phyloP scores from a whole-genome alignment of 2,329 filamentous ascomycete species.

The Colletotrichum sansevieriae region DNA sequence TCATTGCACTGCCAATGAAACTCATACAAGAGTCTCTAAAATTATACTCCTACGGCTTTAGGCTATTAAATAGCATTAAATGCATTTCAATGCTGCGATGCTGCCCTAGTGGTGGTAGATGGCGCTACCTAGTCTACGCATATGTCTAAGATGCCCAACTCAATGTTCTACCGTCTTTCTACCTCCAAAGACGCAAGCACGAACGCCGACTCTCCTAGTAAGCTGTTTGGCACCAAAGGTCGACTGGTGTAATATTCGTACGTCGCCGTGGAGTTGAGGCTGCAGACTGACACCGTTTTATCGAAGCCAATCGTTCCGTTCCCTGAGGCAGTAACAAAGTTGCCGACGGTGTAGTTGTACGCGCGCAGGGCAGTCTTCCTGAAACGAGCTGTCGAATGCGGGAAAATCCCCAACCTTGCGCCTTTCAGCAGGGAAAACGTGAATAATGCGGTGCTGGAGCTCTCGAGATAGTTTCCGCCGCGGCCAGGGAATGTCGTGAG shows the following conservation, averaged over 20 bases:
- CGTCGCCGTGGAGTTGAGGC: slow-evolving; percentile 56
- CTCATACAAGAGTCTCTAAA: no score
- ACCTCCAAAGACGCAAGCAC: slow-evolving; percentile 54
- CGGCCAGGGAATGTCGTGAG: slow-evolving; percentile 35
- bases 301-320: slow-evolving; percentile 48
- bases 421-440: slow-evolving; percentile 38
- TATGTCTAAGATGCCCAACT: not conserved
- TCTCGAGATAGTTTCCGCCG: slow-evolving; percentile 41
- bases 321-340: slow-evolving; percentile 29
- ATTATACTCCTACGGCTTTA: no score
- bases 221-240: slow-evolving; percentile 53
- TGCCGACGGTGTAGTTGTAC: slow-evolving; percentile 33
- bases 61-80: no score
- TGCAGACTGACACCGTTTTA: slow-evolving; percentile 56
- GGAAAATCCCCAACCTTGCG: slow-evolving; percentile 21
- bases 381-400: not conserved
- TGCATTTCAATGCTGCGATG: no score
- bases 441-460: slow-evolving; percentile 42
- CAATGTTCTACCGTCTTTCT: slow-evolving; percentile 42
- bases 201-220: slow-evolving; percentile 54
- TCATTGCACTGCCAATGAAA: no score
- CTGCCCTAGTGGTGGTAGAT: no score
- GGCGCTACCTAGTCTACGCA: not conserved
- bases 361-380: slow-evolving; percentile 30
- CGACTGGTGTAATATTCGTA: slow-evolving; percentile 56